phyloP scores from a whole-genome alignment of 257 asterid genomes.

The Rhazya stricta region DNA sequence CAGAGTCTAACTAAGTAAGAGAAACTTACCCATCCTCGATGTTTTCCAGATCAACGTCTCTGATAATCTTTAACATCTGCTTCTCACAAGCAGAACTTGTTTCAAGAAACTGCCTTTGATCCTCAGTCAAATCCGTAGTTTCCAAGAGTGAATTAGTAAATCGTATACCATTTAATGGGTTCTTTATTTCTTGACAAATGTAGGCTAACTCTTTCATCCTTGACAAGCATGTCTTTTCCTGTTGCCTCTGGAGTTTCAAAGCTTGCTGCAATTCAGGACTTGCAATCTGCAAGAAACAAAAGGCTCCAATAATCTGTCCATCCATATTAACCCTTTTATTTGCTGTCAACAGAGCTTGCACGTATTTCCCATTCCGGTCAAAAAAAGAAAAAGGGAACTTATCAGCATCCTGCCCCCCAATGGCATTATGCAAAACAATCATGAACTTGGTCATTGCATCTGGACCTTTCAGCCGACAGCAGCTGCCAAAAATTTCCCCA shows the following conservation, averaged over 20 bases:
- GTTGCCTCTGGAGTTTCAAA: constrained; percentile 53
- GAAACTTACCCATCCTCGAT: constrained; percentile 65
- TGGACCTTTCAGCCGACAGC: constrained; percentile 63
- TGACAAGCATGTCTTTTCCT: constrained; percentile 48
- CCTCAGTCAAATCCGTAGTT: constrained; percentile 58
- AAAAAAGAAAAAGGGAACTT: constrained; percentile 59
- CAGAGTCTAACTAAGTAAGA: neutral
- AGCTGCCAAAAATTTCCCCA: constrained; percentile 79
- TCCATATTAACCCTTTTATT: constrained; percentile 73
- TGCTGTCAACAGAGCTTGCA: constrained; percentile 74
- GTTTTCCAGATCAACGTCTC: constrained; percentile 61
- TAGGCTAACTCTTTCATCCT: constrained; percentile 84
- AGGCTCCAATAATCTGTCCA: constrained; percentile 72
- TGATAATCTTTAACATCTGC: constrained; percentile 75
- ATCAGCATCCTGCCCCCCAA: constrained; percentile 70
- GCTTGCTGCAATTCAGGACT: constrained; percentile 67
- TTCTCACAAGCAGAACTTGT: constrained; percentile 86
- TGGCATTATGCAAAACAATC: constrained; percentile 77
- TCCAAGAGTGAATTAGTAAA: constrained; percentile 76
- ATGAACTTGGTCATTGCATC: constrained; percentile 71
- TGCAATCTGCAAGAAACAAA: constrained; percentile 82
- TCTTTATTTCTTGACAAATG: constrained; percentile 71
- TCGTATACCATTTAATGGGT: constrained; percentile 72
- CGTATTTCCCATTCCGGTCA: constrained; percentile 56
- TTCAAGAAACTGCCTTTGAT: constrained; percentile 75